Evolutionary conservation across 2,329 filamentous ascomycete genomes (phyloP).

Genomic region (Cladophialophora exuberans): DNA sequence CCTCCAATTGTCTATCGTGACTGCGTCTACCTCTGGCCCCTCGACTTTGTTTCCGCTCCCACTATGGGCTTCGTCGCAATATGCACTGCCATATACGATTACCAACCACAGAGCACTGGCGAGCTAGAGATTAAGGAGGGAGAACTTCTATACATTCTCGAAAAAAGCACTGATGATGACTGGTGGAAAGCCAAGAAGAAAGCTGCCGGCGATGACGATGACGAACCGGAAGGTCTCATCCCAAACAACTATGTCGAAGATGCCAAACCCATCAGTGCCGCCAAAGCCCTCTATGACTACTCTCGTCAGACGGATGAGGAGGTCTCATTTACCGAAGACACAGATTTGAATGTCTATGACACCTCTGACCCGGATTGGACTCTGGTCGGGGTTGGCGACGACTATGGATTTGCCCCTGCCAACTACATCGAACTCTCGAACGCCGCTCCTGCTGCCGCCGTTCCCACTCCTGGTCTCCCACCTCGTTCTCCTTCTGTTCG

Average conservation of each 20-base stretch:
- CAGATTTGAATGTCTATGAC: constrained; percentile 81
- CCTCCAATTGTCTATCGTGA: constrained; percentile 8
- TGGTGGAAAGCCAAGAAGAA: constrained; percentile 99
- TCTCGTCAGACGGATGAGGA: constrained; percentile 97
- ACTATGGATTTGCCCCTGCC: constrained; percentile 91
- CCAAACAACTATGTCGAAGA: constrained; percentile 95
- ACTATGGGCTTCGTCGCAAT: constrained; percentile 89
- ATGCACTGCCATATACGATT: constrained; percentile 90
- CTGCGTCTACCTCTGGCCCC: not conserved
- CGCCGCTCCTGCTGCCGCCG: constrained; percentile 40
- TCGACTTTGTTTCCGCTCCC: constrained; percentile 16
- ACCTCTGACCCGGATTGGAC: constrained; percentile 95
- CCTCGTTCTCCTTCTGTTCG: constrained; percentile 49
- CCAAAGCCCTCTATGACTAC: constrained; percentile 97
- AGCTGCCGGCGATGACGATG: constrained; percentile 79
- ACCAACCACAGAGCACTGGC: constrained; percentile 80
- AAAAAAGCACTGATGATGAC: constrained; percentile 76
- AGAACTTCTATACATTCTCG: constrained; percentile 84
- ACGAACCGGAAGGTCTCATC: constrained; percentile 86
- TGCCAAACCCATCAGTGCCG: constrained; percentile 69
- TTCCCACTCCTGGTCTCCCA: not conserved
- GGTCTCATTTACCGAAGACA: constrained; percentile 91
- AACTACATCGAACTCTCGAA: constrained; percentile 86
- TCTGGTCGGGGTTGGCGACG: constrained; percentile 78
- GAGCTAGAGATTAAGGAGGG: constrained; percentile 85